Conservation (phyloP, 345 rosid genomes). For the Salix exigua region DNA sequence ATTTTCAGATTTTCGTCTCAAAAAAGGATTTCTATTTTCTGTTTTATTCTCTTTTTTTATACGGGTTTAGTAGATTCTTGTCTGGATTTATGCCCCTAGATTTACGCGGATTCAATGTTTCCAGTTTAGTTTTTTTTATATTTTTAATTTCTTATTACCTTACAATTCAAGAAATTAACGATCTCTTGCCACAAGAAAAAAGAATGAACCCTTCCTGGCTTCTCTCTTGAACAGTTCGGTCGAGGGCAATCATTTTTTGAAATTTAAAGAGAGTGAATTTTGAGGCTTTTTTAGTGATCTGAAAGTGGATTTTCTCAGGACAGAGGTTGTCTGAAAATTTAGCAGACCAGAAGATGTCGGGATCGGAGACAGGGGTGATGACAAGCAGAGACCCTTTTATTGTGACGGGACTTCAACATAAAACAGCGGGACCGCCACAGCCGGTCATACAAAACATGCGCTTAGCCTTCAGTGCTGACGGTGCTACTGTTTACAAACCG, state of each 20-base stretch:
- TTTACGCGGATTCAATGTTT: constrained; percentile 6
- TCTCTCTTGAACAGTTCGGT: background rate
- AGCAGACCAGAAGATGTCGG: constrained; percentile 37
- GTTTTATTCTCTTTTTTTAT: background rate
- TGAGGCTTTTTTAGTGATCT: background rate
- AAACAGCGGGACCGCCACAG: constrained; percentile 28
- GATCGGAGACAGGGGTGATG: constrained; percentile 57
- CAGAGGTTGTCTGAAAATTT: constrained; percentile 12
- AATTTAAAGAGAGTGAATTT: background rate
- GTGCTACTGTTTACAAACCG: constrained; percentile 46
- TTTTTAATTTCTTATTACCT: background rate
- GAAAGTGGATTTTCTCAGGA: background rate
- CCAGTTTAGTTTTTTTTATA: background rate
- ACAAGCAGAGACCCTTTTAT: constrained; percentile 38
- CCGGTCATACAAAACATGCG: constrained; percentile 50
- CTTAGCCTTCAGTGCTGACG: constrained; percentile 43
- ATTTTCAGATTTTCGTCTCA: background rate
- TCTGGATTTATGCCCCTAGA: constrained; percentile 2
- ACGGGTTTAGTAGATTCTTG: constrained; percentile 16
- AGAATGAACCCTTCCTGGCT: background rate
- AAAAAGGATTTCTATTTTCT: background rate
- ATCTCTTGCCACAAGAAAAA: background rate
- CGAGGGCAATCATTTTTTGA: background rate
- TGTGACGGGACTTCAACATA: constrained; percentile 19
- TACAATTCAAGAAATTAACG: background rate